Base-by-base conservation (phyloP, 352 stramenopile species). In the Thalassiosira gravida region DNA sequence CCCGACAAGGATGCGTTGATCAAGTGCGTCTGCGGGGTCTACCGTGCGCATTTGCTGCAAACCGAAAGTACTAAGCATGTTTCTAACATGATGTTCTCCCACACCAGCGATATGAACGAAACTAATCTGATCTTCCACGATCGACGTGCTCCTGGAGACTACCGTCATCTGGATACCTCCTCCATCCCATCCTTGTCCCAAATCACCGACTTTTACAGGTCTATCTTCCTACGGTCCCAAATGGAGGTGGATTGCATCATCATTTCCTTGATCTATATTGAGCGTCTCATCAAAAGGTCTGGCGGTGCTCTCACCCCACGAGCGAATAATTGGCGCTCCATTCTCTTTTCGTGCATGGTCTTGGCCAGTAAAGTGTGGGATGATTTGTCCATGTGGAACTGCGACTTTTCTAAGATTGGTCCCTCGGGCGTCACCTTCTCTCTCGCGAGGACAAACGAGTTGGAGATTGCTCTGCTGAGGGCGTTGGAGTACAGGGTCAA, bases 291-390 rank as follows among this genome's bases (percentile, higher is more conserved):
- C 58, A 98, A 98, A 80, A 78, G 90, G 6, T 91, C 85, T 2
- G 66, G 83, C 20, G 89, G 88, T 18, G 77, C 49, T 49, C 61
- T 94, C 7, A 63, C 68, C 61, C 86, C 97, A 27, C 90, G 80
- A 16, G 75, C 90, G 1, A 76, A 83, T 62, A 98, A 98, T 85
- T 98, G 96, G 96, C 92, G 95, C 62, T 95, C 95, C 9, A 87
- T 98, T 27, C 79, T 98, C 0, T 98, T 98, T 74, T 96, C 94
- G 55, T 97, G 94, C 11, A 98, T 98, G 95, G 94, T 98, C 29
- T 95, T 98, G 84, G 92, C 95, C 0, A 97, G 93, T 9, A 98
- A 98, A 78, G 96, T 98, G 25, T 98, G 96, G 96, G 96, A 98
- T 78, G 96, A 98, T 76, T 81, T 98, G 27, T 96, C 89, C 80